Conservation (phyloP, 2,329 filamentous ascomycete species). For the Paracoccidioides brasiliensis region DNA sequence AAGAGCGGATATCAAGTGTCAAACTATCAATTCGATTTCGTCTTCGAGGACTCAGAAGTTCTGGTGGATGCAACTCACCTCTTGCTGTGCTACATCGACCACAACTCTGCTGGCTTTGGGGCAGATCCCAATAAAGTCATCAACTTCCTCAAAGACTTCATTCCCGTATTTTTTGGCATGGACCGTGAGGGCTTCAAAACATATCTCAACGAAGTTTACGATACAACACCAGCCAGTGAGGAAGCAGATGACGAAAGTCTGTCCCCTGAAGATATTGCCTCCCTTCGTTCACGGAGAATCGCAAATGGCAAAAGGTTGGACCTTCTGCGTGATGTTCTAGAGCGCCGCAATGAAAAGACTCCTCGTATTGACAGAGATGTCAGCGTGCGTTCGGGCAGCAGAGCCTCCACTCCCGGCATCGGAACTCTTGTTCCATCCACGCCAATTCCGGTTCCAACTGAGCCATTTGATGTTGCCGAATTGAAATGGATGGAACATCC, state of each 20-base stretch:
- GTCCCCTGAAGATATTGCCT: slow-evolving; percentile 52
- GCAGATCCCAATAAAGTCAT: slow-evolving; percentile 59
- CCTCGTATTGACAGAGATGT: slow-evolving; percentile 64
- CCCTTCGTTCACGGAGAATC: slow-evolving; percentile 51
- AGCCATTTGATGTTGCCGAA: slow-evolving; percentile 39
- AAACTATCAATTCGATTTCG: slow-evolving; percentile 62
- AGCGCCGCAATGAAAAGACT: slow-evolving; percentile 59
- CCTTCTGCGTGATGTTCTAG: slow-evolving; percentile 73
- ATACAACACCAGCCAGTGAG: slow-evolving; percentile 61
- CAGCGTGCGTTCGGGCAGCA: slow-evolving; percentile 63
- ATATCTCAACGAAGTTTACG: slow-evolving; percentile 54
- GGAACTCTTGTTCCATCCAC: slow-evolving; percentile 36
- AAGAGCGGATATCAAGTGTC: slow-evolving; percentile 47
- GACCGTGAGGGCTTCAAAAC: slow-evolving; percentile 56
- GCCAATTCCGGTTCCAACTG: slow-evolving; percentile 15
- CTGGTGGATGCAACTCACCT: slow-evolving; percentile 40
- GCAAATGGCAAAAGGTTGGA: slow-evolving; percentile 54
- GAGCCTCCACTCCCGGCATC: slow-evolving; percentile 77
- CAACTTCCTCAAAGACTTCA: slow-evolving; percentile 63
- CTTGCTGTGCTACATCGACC: slow-evolving; percentile 36
- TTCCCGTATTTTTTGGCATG: slow-evolving; percentile 64
- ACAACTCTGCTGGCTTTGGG: slow-evolving; percentile 37
- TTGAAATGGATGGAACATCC: slow-evolving; percentile 50
- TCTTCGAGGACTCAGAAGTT: slow-evolving; percentile 58
- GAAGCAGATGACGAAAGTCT: slow-evolving; percentile 61